These are phyloP conservation scores for Linum usitatissimum DNA, from an alignment of 345 rosid genomes.

Conservation along the genomic window DNA sequence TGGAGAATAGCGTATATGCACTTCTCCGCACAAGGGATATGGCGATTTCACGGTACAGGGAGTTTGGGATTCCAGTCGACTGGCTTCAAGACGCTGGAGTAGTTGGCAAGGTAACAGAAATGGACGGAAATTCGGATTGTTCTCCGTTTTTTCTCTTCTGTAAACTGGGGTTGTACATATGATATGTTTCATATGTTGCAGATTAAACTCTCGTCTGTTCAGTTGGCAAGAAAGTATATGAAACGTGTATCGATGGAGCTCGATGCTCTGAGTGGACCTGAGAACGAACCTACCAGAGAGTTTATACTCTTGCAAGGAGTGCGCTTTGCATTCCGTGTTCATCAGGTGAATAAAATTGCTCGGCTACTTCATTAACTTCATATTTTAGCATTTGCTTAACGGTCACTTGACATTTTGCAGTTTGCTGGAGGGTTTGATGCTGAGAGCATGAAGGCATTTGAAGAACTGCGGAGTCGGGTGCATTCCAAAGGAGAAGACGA, in stretches of 20 bases:
- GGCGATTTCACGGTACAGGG: conserved; percentile 78
- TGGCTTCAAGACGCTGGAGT: conserved; percentile 85
- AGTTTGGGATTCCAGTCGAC: conserved; percentile 76
- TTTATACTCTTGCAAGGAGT: conserved; percentile 89
- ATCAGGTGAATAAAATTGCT: conserved; percentile 44
- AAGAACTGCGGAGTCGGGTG: conserved; percentile 72
- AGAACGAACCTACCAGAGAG: conserved; percentile 89
- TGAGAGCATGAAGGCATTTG: conserved; percentile 98
- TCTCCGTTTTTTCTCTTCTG: background rate
- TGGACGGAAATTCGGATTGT: background rate
- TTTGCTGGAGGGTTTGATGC: conserved; percentile 98
- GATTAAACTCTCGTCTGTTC: conserved; percentile 96
- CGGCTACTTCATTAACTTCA: background rate
- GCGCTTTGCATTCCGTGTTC: conserved; percentile 92
- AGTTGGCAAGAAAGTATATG: conserved; percentile 91
- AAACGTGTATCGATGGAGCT: conserved; percentile 83
- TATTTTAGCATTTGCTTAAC: background rate
- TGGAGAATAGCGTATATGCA: conserved; percentile 86
- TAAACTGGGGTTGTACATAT: background rate
- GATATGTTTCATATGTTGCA: conserved; percentile 17
- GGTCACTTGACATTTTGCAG: conserved; percentile 28
- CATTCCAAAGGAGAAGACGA: conserved; percentile 40
- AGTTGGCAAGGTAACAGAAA: conserved; percentile 69
- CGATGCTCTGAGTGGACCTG: conserved; percentile 61
- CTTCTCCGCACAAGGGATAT: conserved; percentile 90